Evolutionary conservation across 176 grass and related monocot species (phyloP), one percentile per base, ranked within the genome.

Genomic region (Echinochloa phyllopogon): DNA sequence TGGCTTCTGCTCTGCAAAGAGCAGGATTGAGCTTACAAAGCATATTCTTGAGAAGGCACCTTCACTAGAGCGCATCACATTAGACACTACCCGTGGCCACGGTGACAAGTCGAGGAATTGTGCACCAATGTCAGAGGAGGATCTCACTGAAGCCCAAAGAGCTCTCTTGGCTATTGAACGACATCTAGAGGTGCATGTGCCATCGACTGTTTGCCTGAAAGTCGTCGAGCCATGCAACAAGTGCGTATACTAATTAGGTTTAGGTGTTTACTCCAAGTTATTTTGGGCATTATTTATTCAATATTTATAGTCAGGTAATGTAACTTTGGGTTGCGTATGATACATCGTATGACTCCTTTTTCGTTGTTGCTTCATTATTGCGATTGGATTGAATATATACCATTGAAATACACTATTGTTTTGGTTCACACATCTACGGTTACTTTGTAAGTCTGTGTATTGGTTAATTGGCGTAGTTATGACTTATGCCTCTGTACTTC

Each of bases 1-100:
- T 8, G 77, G 44, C 18, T 80, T 80, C 51, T 51, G 61, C 61
- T 82, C 21, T 58, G 55, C 55, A 58, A 58, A 58, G 50, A 52
- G 50, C 50, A 52, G 17, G 50, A 52, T 52, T 29, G 65, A 70
- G 4, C 65, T 72, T 25, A 38, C 67, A 21, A 72, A 14, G 9
- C 53, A 44, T 12, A 70, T 70, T 70, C 67, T 70, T 44, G 67
- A 45, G 40, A 70, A 17, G 0, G 40, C 67, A 23, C 38, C 20
- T 45, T 44, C 67, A 70, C 40, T 70, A 4, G 9, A 70, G 40
- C n/a, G 4, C 67, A 8, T 70, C 20, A 70, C 67, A 23, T 24
- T 70, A 10, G 67, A 44, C 67, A 70, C 67, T 23, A 70, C 21
- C 21, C 18, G 10, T 44, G 40, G 67, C 41, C 41, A 43, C 43